Evolutionary conservation across 2,329 filamentous ascomycete species (phyloP).

Genomic region (Monilinia vaccinii-corymbosi): DNA sequence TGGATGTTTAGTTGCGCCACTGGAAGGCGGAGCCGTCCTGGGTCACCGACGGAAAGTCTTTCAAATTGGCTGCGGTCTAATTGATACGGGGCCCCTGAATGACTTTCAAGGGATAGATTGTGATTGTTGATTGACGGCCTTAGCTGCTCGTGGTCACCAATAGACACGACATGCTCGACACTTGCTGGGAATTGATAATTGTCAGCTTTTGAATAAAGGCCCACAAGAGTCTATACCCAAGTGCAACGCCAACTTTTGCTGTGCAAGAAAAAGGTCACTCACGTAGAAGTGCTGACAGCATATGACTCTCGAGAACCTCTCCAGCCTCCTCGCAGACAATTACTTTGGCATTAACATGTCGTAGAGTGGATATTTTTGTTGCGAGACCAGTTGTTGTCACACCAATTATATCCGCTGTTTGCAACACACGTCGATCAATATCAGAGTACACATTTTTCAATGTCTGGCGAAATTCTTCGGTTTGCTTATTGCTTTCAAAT

Average conservation of each 20-base stretch:
- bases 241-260: neutral
- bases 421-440: constrained; percentile 6
- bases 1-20: constrained; percentile 24
- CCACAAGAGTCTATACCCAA: neutral
- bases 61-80: constrained; percentile 26
- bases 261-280: constrained; percentile 3
- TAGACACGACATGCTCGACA: constrained; percentile 35
- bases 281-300: constrained; percentile 29
- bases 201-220: neutral
- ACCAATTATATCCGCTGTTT: constrained; percentile 37
- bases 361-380: constrained; percentile 34
- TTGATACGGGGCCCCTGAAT: constrained; percentile 17
- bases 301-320: constrained; percentile 35
- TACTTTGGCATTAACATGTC: constrained; percentile 33
- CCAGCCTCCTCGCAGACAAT: constrained; percentile 37
- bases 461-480: neutral
- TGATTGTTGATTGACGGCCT: constrained; percentile 28
- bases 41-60: constrained; percentile 17
- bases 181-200: constrained; percentile 16
- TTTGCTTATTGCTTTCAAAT: constrained; percentile 8
- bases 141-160: constrained; percentile 37
- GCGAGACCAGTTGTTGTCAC: constrained; percentile 45
- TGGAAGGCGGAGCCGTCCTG: constrained; percentile 15
- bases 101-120: constrained; percentile 27
- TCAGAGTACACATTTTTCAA: constrained; percentile 10